Base-by-base conservation (phyloP, 768 basidiomycete genomes). In the Pisolithus microcarpus region DNA sequence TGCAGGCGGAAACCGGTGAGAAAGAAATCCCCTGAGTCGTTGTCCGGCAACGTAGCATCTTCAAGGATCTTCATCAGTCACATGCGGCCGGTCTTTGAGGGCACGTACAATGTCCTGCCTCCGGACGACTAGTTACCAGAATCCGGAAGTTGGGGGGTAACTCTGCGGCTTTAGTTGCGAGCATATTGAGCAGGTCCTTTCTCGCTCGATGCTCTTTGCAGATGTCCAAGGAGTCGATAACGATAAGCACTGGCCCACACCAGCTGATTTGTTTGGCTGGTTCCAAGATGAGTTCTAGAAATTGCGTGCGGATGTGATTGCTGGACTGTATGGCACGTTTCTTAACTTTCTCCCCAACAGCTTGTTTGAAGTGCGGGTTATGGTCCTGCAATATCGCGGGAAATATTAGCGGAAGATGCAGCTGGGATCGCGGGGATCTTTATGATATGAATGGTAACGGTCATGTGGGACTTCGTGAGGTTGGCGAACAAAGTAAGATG, bases 191-290 rank as follows among this genome's bases (percentile, higher is more conserved):
- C 38, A 72, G 54, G 1, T 47, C 42, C 15, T 52, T 47, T 18
- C 63, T 62, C 49, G 23, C 26, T 7, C 47, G 15, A 6, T 16
- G 45, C 24, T 63, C 55, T 7, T 58, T 59, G 40, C 65, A 63
- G 46, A 62, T 59, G 31, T 70, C 65, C n/a, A 70, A 55, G 9
- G 58, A 70, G 39, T 73, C 70, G 16, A 72, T 61, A 18, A 72
- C 58, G 7, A 72, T 49, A 10, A 72, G 38, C 2, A 72, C 43
- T 11, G 71, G 70, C 0, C 66, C 66, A 11, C 65, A 48, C 7
- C 58, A 48, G 24, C 58, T 54, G 5, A 69, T 47, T 8, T 54
- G 28, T 18, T 48, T 43, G 38, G 56, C 54, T 5, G 70, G 66
- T 4, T 50, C 51, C 6, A 70, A 34, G 43, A 70, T 61, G 19